These are phyloP conservation scores for Cladophialophora carrionii DNA, from an alignment of 2,329 filamentous ascomycete genomes.

Conservation along the genomic window DNA sequence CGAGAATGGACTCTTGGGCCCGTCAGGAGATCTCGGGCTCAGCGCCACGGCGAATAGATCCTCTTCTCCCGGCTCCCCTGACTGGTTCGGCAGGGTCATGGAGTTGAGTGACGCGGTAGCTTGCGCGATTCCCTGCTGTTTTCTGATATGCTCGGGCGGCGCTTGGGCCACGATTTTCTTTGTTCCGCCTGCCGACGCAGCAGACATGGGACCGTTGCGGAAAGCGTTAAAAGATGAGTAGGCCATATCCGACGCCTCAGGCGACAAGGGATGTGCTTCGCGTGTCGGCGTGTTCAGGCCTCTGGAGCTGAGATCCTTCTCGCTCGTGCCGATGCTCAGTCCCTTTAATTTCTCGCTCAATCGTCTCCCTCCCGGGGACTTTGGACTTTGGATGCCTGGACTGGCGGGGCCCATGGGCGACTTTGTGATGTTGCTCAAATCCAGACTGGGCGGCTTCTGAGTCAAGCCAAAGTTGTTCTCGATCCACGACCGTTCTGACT, in stretches of 20 bases:
- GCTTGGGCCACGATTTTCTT: conserved; percentile 44
- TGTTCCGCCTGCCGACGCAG: conserved; percentile 25
- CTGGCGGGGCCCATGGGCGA: conserved; percentile 54
- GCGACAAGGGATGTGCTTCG: conserved; percentile 59
- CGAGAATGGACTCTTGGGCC: conserved; percentile 79
- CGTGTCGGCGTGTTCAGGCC: conserved; percentile 38
- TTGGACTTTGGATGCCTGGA: conserved; percentile 61
- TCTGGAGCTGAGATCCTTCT: conserved; percentile 60
- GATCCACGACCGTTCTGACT: conserved; percentile 84
- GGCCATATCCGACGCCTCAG: conserved; percentile 65
- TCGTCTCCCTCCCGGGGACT: conserved; percentile 63
- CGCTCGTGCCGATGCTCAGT: conserved; percentile 74
- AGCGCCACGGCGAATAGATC: conserved; percentile 86
- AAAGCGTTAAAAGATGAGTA: conserved; percentile 66
- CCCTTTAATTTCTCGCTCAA: conserved; percentile 79
- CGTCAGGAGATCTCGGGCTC: conserved; percentile 83
- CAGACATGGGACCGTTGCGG: conserved; percentile 49
- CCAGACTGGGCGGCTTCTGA: conserved; percentile 42
- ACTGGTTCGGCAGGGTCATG: conserved; percentile 24
- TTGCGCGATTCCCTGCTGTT: conserved; percentile 43
- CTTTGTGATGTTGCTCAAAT: conserved; percentile 37
- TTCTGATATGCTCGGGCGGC: conserved; percentile 47
- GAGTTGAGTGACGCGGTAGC: conserved; percentile 41
- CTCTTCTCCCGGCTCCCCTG: conserved; percentile 64
- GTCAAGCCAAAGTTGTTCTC: conserved; percentile 74